Evolutionary conservation across 441 rosid genomes (phyloP).

Genomic region (Bruguiera hainesii): DNA sequence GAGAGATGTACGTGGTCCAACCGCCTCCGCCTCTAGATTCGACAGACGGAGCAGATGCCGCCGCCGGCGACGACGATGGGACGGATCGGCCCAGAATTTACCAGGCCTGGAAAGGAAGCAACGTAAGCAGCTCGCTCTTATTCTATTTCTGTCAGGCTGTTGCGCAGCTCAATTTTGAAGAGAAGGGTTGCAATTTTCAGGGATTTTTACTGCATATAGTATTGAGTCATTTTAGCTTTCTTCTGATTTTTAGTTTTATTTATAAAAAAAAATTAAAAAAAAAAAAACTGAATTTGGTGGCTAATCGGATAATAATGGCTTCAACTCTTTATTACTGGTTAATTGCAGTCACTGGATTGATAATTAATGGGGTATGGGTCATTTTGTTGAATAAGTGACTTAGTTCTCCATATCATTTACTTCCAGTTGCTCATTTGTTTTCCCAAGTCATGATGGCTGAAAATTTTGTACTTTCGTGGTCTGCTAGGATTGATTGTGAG

Average conservation of each 20-base stretch:
- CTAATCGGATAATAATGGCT: not conserved
- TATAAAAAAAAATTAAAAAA: no score
- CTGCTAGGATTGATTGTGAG: not conserved
- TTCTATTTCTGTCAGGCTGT: not conserved
- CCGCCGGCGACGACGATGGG: slow-evolving; percentile 15
- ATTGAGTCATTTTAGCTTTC: no score
- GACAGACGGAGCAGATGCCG: slow-evolving; percentile 25
- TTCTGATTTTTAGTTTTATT: not conserved
- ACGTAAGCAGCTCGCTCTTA: slow-evolving; percentile 44
- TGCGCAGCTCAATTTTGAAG: slow-evolving; percentile 3
- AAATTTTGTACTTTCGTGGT: no score
- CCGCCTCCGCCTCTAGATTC: slow-evolving; percentile 52
- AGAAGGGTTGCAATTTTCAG: no score
- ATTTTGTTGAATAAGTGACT: no score
- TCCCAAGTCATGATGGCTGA: no score
- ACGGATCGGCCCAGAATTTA: slow-evolving; percentile 51
- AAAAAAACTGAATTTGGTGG: not conserved
- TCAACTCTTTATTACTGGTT: not conserved
- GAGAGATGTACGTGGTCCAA: slow-evolving; percentile 49
- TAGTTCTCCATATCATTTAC: no score
- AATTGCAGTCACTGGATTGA: not conserved
- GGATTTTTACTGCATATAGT: not conserved
- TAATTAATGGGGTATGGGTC: slow-evolving; percentile 5
- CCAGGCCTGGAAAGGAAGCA: slow-evolving; percentile 82
- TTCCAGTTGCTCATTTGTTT: not conserved